Evolutionary conservation across 1,284 basidiomycete genomes (phyloP).

Genomic region (Trichosporon sp.): DNA sequence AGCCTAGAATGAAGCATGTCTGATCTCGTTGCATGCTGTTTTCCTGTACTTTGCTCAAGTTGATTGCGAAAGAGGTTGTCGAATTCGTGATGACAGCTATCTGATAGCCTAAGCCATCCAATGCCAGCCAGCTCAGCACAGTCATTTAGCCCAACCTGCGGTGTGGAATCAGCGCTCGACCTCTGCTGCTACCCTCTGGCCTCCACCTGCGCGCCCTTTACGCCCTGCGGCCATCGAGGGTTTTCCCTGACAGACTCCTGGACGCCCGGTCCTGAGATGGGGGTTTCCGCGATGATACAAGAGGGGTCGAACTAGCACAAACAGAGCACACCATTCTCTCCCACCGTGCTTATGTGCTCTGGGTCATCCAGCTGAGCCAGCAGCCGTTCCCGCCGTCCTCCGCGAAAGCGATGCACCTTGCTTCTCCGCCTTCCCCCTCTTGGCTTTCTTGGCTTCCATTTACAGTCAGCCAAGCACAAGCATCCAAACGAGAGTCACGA

Average conservation of each 20-base stretch:
- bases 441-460: too few species aligned
- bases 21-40: not conserved
- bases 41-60: not conserved
- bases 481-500: too few species aligned
- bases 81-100: not conserved
- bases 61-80: not conserved
- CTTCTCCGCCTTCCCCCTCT: not conserved
- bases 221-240: too few species aligned
- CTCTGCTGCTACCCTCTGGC: not conserved
- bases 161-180: too few species aligned
- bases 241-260: too few species aligned
- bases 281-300: not conserved
- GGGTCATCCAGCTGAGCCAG: too few species aligned
- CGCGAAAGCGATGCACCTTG: not conserved
- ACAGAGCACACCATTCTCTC: not conserved
- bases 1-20: too few species aligned
- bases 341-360: not conserved
- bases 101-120: not conserved
- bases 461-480: too few species aligned
- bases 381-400: too few species aligned
- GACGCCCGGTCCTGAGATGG: not conserved
- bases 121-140: not conserved
- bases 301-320: not conserved
- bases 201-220: too few species aligned
- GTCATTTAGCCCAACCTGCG: too few species aligned